Base-by-base conservation (phyloP, 257 asterid genomes). In the Solanum okadae region DNA sequence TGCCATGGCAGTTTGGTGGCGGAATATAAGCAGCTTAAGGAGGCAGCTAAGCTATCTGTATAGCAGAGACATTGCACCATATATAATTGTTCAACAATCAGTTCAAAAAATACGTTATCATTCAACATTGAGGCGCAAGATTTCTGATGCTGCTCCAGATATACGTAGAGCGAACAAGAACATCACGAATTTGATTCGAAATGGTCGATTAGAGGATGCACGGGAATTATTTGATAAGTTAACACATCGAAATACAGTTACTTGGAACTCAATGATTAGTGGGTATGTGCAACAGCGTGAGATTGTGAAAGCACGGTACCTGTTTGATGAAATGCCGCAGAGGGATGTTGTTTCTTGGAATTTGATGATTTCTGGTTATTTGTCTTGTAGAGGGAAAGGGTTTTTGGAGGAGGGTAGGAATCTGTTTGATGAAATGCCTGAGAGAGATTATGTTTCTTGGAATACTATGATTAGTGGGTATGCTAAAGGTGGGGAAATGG, bases 401-500 rank as follows among this genome's bases (percentile, higher is more conserved):
- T 82, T 84, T 68, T 34, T 94, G 3, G 94, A 91, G 38, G 96
- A 95, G 86, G 98, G 91, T 8, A 86, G 96, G 70, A 23, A 85
- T 34, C 86, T 96, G 92, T 95, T 94, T 70, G 96, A 92, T 88
- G 87, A 87, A 88, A 95, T 95, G 98, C 95, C 95, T 34, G 89
- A 82, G 29, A 82, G 44, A 31, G 95, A 94, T 84, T 88, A 90
- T 31, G 81, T 94, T 87, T 92, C 99, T 15, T 95, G 98, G 99
- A 96, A 95, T 88, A 94, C 98, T 59, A 92, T 95, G 98, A 94
- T 95, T 37, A 95, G 95, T 84, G 98, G 98, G 92, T 96, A 92
- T 42, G 98, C 98, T 3, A 94, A 92, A 93, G 86, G 87, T 87
- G 94, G 97, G 16, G 87, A 88, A 86, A 91, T 94, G 90, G 94